Evolutionary conservation across 257 asterid genomes (phyloP), one percentile per base, ranked within the genome.

Genomic region (Penstemon newberryi): DNA sequence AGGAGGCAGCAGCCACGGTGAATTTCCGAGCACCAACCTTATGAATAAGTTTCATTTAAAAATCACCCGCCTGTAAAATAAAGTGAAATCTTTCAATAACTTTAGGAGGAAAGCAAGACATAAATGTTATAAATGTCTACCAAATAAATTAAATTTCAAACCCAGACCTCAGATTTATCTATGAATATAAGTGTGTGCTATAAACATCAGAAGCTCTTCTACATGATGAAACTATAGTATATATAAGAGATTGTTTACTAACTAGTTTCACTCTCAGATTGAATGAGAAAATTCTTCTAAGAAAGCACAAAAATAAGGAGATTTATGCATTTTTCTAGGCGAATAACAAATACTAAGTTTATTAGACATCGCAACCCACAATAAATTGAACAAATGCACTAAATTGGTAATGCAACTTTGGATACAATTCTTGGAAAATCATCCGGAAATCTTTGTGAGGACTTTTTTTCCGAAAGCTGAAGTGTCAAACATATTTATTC

Each of bases 11-110:
- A 52, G 85, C 79, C 62, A 89, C 90, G 19, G 80, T 85, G 83
- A 87, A 87, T 13, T 95, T 75, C 40, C 73, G 77, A 46, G 89
- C 67, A 3, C 84, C 95, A 40, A 77, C 75, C 71, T 54, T 77
- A 51, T 85, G 92, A 1, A 89, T 77, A 67, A 85, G 90, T 85
- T 89, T 89, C 92, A 89, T 80, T 87, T 89, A 95, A 72, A 85
- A 89, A 67, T 87, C 87, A 56, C 92, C 96, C 79, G 86, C 95
- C 95, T 89, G 63, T 46, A 58, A 64, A 61, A 53, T 70, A 46
- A 67, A 60, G 33, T 44, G 41, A 68, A 63, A 4, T 46, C 18
- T 63, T 60, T 46, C n/a, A 55, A 42, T 46, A 37, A 49, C 19
- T 1, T 40, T 37, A 52, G 15, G 42, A 37, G 58, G 59, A n/a